These are phyloP conservation scores for Scheffersomyces lignicola DNA, from an alignment of 1,139 yeast genomes.

Conservation along the genomic window DNA sequence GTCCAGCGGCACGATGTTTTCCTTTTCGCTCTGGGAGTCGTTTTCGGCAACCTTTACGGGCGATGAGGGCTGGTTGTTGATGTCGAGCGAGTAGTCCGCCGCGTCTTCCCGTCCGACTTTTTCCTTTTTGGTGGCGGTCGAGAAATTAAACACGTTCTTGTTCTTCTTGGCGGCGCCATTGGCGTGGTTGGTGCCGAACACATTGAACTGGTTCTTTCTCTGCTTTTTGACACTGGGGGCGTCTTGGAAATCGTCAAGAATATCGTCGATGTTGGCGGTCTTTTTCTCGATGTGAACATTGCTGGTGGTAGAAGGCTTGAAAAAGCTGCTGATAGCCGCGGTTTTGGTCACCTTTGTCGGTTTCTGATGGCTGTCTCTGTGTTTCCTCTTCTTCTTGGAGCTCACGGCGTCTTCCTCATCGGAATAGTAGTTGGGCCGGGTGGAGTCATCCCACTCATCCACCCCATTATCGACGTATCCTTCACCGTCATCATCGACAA, in stretches of 20 bases:
- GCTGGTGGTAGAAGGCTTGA: constrained; percentile 37
- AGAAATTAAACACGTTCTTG: constrained; percentile 25
- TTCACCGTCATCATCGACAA: constrained; percentile 88
- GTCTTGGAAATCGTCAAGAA: constrained; percentile 43
- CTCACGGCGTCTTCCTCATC: constrained; percentile 42
- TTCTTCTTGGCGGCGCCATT: constrained; percentile 15
- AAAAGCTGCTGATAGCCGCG: constrained; percentile 55
- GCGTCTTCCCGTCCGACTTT: constrained; percentile 15
- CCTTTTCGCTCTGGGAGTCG: constrained; percentile 15
- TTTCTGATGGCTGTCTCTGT: constrained; percentile 24
- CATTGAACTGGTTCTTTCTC: constrained; percentile 13
- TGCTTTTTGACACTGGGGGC: constrained; percentile 19
- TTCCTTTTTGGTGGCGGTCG: constrained; percentile 24
- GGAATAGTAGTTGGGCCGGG: constrained; percentile 51
- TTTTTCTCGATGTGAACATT: constrained; percentile 20
- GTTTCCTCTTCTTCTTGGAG: constrained; percentile 29
- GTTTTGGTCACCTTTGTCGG: constrained; percentile 46
- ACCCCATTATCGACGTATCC: constrained; percentile 92
- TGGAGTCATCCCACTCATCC: constrained; percentile 77
- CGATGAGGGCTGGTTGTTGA: constrained; percentile 32
- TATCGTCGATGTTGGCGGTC: constrained; percentile 46
- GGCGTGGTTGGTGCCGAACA: constrained; percentile 5
- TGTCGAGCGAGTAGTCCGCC: constrained; percentile 18
- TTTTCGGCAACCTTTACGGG: constrained; percentile 23
- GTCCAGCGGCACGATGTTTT: constrained; percentile 11